Base-by-base conservation (phyloP, 2,329 filamentous ascomycete genomes). In the Metarhizium sp. region DNA sequence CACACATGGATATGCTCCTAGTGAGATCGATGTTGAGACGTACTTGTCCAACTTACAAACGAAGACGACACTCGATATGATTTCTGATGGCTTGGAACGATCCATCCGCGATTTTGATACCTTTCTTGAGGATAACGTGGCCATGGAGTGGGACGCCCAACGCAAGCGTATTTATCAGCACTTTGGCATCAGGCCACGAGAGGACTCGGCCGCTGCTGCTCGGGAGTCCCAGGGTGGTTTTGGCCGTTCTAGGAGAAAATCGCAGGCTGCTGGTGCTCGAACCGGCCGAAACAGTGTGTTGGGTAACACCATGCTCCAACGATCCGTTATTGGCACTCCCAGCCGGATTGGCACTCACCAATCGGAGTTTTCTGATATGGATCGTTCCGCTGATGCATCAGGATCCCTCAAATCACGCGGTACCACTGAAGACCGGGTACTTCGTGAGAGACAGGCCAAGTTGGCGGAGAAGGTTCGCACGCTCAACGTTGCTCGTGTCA, bases 141-240 rank as follows among this genome's bases (percentile, higher is more conserved):
- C 91, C 34, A 86, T 95, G 76, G 91, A 97, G 69, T 97, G 94
- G 92, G 92, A 96, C 63, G 86, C 88, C 16, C 92, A 97, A 73
- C 86, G 92, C 59, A 90, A 88, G 70, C 86, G 86, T 61, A 96
- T 99, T 60, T 97, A 96, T 71, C 86, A 96, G 65, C 94, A 99
- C 71, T 97, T 99, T 69, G 94, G 94, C 14, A 87, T 99, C 67
- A 86, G 84, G 66, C 75, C 80, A 6, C 75, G 76, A 29, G 80
- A 84, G 50, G 78, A 78, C 36, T 58, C 66, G 7, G 62, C 62
- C 36, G 66, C 71, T 4, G 64, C 75, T 47, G 69, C 70, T 52
- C 72, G 74, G 61, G 77, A 81, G 58, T 69, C 75, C 4, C 74
- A 78, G 55, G 80, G 75, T 20, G 81, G 78, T 2, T 86, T 86